Evolutionary conservation across 2,329 filamentous ascomycete species (phyloP), one percentile per base, ranked within the genome.

Genomic region (Fusarium nygamai): DNA sequence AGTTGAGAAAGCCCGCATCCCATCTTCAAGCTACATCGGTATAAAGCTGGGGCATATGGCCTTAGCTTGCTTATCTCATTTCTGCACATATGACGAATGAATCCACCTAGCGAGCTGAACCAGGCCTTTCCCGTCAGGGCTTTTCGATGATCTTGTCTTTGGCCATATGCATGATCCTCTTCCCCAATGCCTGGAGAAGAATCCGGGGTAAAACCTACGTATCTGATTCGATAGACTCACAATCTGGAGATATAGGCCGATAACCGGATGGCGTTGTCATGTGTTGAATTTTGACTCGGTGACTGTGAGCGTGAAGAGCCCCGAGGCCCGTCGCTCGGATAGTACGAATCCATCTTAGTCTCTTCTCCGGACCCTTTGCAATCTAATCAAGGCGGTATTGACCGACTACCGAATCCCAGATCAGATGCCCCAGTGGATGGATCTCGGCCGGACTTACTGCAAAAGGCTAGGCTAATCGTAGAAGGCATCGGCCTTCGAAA

Each of bases 281-380:
- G 16, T 31, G 14, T 13, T 1, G 3, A n/a, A n/a, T 31, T 5
- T 22, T 6, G 20, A n/a, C 27, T n/a, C 0, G 3, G 14, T n/a
- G 46, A 48, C 27, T 31, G 22, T 1, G 14, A 48, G 20, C 11
- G 20, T 31, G 27, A 31, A 10, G 20, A 31, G 14, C 27, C 20
- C 17, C 4, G 14, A n/a, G 20, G 3, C 20, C 10, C 14, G 3
- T n/a, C 20, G 20, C 27, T n/a, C 20, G 20, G 46, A 31, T 5
- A 31, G 14, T 17, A 31, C 20, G 17, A 9, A 31, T 48, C 46
- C 46, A 31, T 48, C 27, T 17, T 48, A 31, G 27, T 31, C 14
- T 48, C 46, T 48, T 17, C 20, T 31, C 14, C 5, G 14, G 11
- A 17, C 46, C 20, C 14, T 8, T 48, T n/a, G 27, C 7, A 31